Evolutionary conservation across 306 rosid species (phyloP).

Genomic region (Dalbergia oliveri): DNA sequence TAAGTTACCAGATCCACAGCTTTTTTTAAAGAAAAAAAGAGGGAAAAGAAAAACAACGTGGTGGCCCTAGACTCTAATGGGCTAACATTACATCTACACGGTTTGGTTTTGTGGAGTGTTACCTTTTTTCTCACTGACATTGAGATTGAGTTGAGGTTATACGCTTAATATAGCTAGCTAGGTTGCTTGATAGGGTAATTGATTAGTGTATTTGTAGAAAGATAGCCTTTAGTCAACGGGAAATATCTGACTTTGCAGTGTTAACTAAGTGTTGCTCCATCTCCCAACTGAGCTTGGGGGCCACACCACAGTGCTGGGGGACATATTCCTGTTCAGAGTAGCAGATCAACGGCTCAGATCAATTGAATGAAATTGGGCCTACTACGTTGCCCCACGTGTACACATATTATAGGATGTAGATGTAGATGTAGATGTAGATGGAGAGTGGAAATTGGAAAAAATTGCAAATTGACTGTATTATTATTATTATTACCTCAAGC

Average conservation of each 20-base stretch:
- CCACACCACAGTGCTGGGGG: conserved; percentile 72
- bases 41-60: conserved; percentile 43
- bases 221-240: conserved; percentile 63
- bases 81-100: conserved; percentile 39
- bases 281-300: conserved; percentile 84
- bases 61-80: conserved; percentile 44
- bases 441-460: background rate
- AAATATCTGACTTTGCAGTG: conserved; percentile 77
- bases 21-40: background rate
- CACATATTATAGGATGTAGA: background rate
- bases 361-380: background rate
- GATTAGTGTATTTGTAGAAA: conserved; percentile 26
- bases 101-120: background rate
- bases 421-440: background rate
- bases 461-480: conserved; percentile 2
- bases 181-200: background rate
- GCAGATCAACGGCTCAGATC: conserved; percentile 52
- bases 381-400: conserved; percentile 36
- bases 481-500: conserved; percentile 80
- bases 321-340: conserved; percentile 67
- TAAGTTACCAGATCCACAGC: conserved; percentile 48
- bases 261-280: conserved; percentile 79
- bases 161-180: conserved; percentile 44
- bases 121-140: background rate
- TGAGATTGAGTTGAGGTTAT: background rate